Evolutionary conservation across 768 basidiomycete genomes (phyloP).

Genomic region (Jaapia argillacea): DNA sequence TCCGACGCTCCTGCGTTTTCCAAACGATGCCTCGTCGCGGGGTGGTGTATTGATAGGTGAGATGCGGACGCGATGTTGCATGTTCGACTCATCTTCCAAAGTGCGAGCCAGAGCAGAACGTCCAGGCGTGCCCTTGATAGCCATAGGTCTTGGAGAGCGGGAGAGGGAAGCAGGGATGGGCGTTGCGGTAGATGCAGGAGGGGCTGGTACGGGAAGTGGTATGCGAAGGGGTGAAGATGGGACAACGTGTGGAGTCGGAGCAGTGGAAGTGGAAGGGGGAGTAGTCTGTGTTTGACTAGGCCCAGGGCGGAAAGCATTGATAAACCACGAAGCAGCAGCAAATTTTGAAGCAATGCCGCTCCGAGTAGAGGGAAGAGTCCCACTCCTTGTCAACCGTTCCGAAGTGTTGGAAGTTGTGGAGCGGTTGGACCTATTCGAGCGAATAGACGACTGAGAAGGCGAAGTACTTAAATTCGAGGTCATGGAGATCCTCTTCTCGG

Average conservation of each 20-base stretch:
- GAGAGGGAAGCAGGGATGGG: slow-evolving; percentile 14
- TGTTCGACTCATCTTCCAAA: slow-evolving; percentile 46
- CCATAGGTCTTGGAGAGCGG: slow-evolving; percentile 29
- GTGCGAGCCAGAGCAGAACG: slow-evolving; percentile 40
- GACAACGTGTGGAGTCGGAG: slow-evolving; percentile 14
- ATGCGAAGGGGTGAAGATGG: slow-evolving; percentile 13
- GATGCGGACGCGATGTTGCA: slow-evolving; percentile 36
- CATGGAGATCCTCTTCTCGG: slow-evolving; percentile 12
- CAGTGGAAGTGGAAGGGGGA: slow-evolving; percentile 40
- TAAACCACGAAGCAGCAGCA: slow-evolving; percentile 61
- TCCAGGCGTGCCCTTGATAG: slow-evolving; percentile 29
- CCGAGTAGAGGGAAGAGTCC: slow-evolving; percentile 17
- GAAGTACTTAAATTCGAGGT: slow-evolving; percentile 36
- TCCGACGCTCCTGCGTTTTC: slow-evolving; percentile 41
- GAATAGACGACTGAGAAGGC: slow-evolving; percentile 59
- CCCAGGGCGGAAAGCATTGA: slow-evolving; percentile 62
- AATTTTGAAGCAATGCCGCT: slow-evolving; percentile 46
- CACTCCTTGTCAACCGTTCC: background rate
- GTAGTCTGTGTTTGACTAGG: slow-evolving; percentile 56
- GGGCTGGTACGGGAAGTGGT: slow-evolving; percentile 8
- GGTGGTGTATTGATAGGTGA: slow-evolving; percentile 66
- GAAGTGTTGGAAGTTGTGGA: slow-evolving; percentile 34
- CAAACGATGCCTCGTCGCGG: slow-evolving; percentile 46
- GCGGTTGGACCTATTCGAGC: slow-evolving; percentile 38
- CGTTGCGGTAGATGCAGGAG: slow-evolving; percentile 1